A percentile compares a stretch with the other conserved stretches of the same genome.
phyloP scores from a whole-genome alignment of 805 yeast genomes.

The Kluyveromyces nonfermentans region DNA sequence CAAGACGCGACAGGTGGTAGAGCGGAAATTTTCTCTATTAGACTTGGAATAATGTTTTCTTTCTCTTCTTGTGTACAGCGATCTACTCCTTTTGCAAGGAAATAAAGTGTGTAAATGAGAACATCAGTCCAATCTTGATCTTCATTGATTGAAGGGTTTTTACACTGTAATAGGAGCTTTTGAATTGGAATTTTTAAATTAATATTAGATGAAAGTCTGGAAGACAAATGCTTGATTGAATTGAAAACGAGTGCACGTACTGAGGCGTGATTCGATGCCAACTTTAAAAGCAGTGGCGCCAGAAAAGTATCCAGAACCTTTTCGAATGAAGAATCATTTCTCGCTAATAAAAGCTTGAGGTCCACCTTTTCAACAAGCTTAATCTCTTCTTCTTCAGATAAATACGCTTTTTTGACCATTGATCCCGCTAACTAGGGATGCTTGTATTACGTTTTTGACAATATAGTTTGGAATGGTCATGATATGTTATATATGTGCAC shows the following conservation, averaged over 20 bases:
- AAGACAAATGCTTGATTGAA: conserved; percentile 55
- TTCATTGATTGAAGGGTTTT: conserved; percentile 38
- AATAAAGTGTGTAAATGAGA: conserved; percentile 51
- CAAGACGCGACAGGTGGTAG: conserved; percentile 36
- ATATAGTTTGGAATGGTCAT: too few species aligned
- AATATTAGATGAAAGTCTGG: conserved; percentile 51
- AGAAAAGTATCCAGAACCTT: conserved; percentile 51
- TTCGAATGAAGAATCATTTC: conserved; percentile 55
- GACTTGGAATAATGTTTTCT: conserved; percentile 35
- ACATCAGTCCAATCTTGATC: conserved; percentile 42
- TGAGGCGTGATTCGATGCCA: conserved; percentile 56
- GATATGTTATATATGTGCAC: too few species aligned
- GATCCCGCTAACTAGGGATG: background rate
- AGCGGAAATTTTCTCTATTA: conserved; percentile 38
- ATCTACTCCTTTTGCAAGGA: conserved; percentile 59
- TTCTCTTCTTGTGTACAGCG: conserved; percentile 36
- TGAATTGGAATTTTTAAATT: conserved; percentile 53
- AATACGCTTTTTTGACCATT: background rate
- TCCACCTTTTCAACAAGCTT: conserved; percentile 69
- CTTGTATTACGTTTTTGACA: too few species aligned
- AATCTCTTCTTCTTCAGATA: conserved; percentile 40
- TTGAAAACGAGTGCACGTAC: conserved; percentile 63
- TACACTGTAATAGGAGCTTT: conserved; percentile 55
- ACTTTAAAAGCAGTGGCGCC: conserved; percentile 69
- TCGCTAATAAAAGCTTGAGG: conserved; percentile 68